Conservation (phyloP, 2,329 filamentous ascomycete species). For the Aspergillus sp. region DNA sequence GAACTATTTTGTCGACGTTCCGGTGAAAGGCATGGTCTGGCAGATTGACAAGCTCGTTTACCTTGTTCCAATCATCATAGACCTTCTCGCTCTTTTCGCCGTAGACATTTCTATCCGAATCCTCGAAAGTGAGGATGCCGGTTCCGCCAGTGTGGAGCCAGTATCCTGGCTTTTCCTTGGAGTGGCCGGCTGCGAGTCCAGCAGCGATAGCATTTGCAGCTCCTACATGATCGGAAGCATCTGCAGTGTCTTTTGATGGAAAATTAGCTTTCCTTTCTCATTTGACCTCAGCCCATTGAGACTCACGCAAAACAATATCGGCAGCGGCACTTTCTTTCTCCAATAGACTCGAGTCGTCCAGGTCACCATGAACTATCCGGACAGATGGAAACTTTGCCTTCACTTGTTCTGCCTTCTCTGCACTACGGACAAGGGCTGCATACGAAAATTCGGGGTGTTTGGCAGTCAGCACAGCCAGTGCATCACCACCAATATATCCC, state of each 20-base stretch:
- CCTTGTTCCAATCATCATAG: constrained; percentile 4
- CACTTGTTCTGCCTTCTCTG: constrained; percentile 3
- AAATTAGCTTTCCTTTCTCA: not conserved
- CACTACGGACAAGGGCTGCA: constrained; percentile 4
- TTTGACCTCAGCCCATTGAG: too few species aligned
- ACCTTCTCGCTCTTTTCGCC: constrained; percentile 1
- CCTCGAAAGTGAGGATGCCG: constrained; percentile 7
- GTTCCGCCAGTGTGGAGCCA: constrained; percentile 10
- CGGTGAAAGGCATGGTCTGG: constrained; percentile 10
- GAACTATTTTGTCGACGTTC: constrained; percentile 7
- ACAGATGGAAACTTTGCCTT: constrained; percentile 3
- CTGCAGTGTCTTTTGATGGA: constrained; percentile 4
- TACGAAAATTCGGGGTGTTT: constrained; percentile 3
- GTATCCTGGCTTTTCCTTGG: constrained; percentile 4
- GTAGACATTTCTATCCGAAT: constrained; percentile 5
- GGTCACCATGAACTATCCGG: not conserved
- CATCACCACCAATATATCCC: constrained; percentile 28
- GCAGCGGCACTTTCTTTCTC: constrained; percentile 4
- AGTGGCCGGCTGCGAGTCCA: constrained; percentile 6
- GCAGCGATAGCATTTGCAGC: constrained; percentile 4
- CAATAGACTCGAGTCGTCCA: constrained; percentile 1
- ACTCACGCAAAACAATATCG: constrained; percentile 11
- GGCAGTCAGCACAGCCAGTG: constrained; percentile 37
- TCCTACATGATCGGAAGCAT: constrained; percentile 6
- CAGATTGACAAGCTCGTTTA: constrained; percentile 7